Conservation (phyloP, 176 grass and related monocot species). For the Bromus sterilis region DNA sequence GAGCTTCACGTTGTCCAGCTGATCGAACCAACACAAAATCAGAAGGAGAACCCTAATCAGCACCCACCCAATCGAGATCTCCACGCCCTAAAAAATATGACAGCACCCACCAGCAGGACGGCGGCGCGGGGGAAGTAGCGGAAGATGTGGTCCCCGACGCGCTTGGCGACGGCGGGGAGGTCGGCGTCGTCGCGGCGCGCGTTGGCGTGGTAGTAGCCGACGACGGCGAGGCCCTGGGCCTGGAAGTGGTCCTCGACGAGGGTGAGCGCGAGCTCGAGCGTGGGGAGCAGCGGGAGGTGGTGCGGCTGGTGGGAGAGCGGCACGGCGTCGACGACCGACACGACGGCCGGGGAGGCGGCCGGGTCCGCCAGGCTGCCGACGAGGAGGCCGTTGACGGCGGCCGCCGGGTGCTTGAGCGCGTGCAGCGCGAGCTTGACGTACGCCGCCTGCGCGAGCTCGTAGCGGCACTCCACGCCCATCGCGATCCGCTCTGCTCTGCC, state of each 20-base stretch:
- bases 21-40: conserved; percentile 8
- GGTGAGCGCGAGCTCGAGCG: conserved; percentile 83
- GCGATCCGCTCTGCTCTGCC: conserved; percentile 8
- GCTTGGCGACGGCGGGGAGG: conserved; percentile 70
- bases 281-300: conserved; percentile 80
- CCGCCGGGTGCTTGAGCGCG: conserved; percentile 73
- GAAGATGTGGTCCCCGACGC: conserved; percentile 91
- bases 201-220: conserved; percentile 99
- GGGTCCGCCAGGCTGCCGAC: conserved; percentile 43
- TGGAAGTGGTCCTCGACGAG: conserved; percentile 84
- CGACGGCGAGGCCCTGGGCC: conserved; percentile 48
- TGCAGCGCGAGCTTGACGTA: conserved; percentile 90
- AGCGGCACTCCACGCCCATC: conserved; percentile 73
- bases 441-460: conserved; percentile 81
- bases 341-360: conserved; percentile 28
- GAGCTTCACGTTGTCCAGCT: conserved; percentile 87
- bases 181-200: conserved; percentile 59
- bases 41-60: neutral
- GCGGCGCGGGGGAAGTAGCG: conserved; percentile 84
- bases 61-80: neutral
- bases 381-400: conserved; percentile 88
- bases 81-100: neutral
- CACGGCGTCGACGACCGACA: conserved; percentile 61
- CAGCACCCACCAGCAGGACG: conserved; percentile 53
- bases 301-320: conserved; percentile 78